Base-by-base conservation (phyloP, 2,329 filamentous ascomycete genomes). In the Fusarium metavorans region DNA sequence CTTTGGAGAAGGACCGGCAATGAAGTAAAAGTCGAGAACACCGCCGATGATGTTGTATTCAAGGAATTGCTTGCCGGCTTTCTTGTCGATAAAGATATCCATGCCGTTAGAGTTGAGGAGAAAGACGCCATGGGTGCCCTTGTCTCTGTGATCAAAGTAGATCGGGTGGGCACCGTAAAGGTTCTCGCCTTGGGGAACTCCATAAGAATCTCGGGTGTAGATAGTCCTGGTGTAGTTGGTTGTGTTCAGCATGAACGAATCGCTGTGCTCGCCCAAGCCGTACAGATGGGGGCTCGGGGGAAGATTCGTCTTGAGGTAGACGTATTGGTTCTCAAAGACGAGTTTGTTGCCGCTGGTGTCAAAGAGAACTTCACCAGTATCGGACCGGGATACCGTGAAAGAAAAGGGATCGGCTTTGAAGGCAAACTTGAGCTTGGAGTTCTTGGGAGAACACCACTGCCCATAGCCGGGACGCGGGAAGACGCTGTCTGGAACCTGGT, bases 11-110 rank as follows among this genome's bases (percentile, higher is more conserved):
- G 90, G 88, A 0, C 91, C 91, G 10, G 89, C 86, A 11, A 92
- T 77, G 77, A 93, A 92, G 78, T 92, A 92, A 61, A 93, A 89
- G 81, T 96, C 94, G 3, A 97, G 80, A 23, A 95, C 88, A 11
- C 94, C 94, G 8, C 94, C 94, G 1, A 96, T 86, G 1, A 90
- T 90, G 80, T 95, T 94, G 84, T 95, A 97, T 82, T 95, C 93
- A 6, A 97, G 87, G 67, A 92, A 94, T 77, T 95, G 90, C 8
- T 88, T 86, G 9, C 87, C 85, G 27, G 86, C 81, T 6, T 85
- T 82, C 2, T 88, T 88, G 80, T 94, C 89, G 80, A 95, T 91
- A 76, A 92, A 92, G 80, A 95, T 87, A 70, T 95, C 93, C 91
- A 95, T 95, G 37, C 90, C 93, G 77, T 94, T 92, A 14, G 91